phyloP scores from a whole-genome alignment of 495 filamentous ascomycete genomes.

The Patellaria atrata region DNA sequence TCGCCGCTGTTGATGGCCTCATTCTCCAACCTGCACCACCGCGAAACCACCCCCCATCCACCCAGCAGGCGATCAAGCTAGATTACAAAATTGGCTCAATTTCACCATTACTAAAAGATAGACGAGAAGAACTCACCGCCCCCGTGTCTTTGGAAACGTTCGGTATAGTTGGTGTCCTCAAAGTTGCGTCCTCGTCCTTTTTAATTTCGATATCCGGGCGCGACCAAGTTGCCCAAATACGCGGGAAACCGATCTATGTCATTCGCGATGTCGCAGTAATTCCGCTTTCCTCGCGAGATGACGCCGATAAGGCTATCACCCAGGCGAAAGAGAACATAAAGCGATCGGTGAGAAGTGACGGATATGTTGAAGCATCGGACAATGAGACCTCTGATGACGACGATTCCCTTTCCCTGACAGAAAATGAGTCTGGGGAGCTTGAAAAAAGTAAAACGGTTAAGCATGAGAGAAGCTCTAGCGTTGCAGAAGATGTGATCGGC shows the following conservation, averaged over 20 bases:
- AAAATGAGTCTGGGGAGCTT: constrained; percentile 20
- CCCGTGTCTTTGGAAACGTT: constrained; percentile 51
- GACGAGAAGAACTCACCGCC: constrained; percentile 28
- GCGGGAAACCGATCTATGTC: constrained; percentile 67
- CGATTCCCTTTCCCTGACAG: constrained; percentile 22
- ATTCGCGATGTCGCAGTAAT: constrained; percentile 78
- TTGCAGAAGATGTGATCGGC: constrained; percentile 72
- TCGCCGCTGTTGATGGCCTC: constrained; percentile 75
- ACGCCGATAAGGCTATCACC: constrained; percentile 55
- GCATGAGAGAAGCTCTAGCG: constrained; percentile 33
- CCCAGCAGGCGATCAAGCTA: constrained; percentile 42
- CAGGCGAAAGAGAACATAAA: constrained; percentile 42
- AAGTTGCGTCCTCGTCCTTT: constrained; percentile 44
- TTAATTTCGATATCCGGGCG: constrained; percentile 72
- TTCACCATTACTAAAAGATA: constrained; percentile 29
- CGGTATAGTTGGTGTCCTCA: constrained; percentile 74
- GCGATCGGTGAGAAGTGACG: constrained; percentile 27
- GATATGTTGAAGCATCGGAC: constrained; percentile 19
- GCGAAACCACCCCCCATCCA: constrained; percentile 25
- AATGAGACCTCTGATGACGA: constrained; percentile 21
- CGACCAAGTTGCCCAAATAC: constrained; percentile 75
- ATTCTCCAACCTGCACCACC: constrained; percentile 55
- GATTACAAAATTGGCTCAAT: constrained; percentile 58
- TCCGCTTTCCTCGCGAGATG: constrained; percentile 58
- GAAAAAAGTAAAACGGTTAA: constrained; percentile 1